phyloP scores from a whole-genome alignment of 345 rosid genomes.

The Dimocarpus longan region DNA sequence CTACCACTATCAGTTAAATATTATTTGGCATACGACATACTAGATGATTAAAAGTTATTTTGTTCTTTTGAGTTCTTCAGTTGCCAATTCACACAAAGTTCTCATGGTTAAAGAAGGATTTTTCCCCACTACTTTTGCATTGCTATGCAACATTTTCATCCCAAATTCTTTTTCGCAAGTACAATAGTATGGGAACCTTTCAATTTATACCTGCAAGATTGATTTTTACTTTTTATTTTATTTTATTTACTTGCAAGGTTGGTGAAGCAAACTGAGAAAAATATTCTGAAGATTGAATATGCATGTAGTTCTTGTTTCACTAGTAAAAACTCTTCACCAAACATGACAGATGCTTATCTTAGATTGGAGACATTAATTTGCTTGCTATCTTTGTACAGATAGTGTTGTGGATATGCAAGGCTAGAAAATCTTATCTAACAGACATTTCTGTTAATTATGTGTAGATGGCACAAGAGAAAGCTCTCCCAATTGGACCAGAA shows the following conservation, averaged over 20 bases:
- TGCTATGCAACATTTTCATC: not conserved
- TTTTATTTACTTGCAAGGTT: too few relatives aligned
- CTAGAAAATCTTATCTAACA: not conserved
- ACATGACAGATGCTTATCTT: not conserved
- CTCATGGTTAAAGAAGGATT: not conserved
- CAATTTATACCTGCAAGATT: not conserved
- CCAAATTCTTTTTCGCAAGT: not conserved
- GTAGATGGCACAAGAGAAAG: constrained; percentile 80
- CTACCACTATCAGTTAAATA: not conserved
- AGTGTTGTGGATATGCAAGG: not conserved
- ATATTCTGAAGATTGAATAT: not conserved
- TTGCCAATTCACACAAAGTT: not conserved
- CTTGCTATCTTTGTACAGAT: not conserved
- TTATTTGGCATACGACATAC: not conserved
- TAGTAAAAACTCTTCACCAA: not conserved
- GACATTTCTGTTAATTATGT: not conserved
- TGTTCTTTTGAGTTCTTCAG: not conserved
- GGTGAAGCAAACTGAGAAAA: not conserved
- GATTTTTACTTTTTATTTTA: not conserved
- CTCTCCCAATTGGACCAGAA: constrained; percentile 84
- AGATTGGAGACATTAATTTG: not conserved
- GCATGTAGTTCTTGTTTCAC: not conserved
- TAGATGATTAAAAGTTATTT: not conserved
- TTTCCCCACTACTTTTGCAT: not conserved
- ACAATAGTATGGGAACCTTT: not conserved